phyloP scores from a whole-genome alignment of 2,329 filamentous ascomycete species.

The Raffaelea arxii region DNA sequence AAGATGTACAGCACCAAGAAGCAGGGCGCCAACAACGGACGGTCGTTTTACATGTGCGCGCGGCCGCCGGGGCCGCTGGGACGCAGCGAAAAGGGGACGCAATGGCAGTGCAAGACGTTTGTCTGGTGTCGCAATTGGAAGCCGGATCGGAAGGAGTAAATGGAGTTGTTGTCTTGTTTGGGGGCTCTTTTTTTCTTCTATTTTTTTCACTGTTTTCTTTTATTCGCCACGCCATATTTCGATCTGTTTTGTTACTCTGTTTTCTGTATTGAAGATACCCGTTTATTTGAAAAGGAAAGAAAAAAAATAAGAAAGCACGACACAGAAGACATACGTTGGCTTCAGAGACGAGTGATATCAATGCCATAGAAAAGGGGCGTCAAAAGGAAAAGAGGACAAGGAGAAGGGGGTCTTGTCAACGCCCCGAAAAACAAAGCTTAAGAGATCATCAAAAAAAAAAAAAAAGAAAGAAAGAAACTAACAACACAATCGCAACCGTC shows the following conservation, averaged over 20 bases:
- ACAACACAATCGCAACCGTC: neutral
- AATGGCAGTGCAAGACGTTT: constrained; percentile 85
- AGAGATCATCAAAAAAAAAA: neutral
- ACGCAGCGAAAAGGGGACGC: constrained; percentile 70
- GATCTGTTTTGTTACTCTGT: too few relatives aligned
- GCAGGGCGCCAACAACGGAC: constrained; percentile 68
- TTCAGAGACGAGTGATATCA: too few relatives aligned
- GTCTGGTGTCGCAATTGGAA: constrained; percentile 58
- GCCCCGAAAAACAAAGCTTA: too few relatives aligned
- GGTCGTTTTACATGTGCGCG: constrained; percentile 54
- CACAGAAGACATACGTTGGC: too few relatives aligned
- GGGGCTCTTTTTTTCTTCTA: neutral
- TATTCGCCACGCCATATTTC: too few relatives aligned
- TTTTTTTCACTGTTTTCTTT: neutral
- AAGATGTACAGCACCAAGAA: constrained; percentile 81
- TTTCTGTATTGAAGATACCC: too few relatives aligned
- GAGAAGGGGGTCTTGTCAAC: neutral
- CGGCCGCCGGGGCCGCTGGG: constrained; percentile 78
- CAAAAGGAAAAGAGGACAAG: neutral
- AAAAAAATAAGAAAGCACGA: too few relatives aligned
- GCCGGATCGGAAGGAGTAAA: constrained; percentile 1
- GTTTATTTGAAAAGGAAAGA: too few relatives aligned
- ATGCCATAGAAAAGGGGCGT: too few relatives aligned
- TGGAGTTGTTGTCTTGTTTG: neutral
- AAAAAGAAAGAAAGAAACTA: neutral